Conservation (phyloP, 75 land plant species). For the Larix kaempferi region DNA sequence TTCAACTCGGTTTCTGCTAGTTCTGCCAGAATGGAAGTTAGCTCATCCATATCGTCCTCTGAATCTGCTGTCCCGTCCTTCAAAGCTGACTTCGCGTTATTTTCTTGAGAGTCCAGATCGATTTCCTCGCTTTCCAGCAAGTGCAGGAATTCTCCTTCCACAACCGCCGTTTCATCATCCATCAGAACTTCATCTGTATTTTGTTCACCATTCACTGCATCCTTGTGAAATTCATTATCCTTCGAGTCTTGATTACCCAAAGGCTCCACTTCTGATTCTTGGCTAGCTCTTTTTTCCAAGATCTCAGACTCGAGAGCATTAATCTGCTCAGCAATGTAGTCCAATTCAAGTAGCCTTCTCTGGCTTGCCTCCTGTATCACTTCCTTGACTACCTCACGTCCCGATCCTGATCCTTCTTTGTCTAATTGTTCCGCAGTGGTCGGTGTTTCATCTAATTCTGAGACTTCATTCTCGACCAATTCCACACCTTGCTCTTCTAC, state of each 20-base stretch:
- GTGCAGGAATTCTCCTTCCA: constrained; percentile 84
- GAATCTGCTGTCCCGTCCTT: background rate
- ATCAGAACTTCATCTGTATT: background rate
- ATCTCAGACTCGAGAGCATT: constrained; percentile 62
- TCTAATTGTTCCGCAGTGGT: background rate
- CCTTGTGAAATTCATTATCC: background rate
- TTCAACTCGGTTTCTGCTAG: constrained; percentile 51
- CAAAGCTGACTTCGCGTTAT: background rate
- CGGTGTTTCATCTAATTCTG: background rate
- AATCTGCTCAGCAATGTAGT: constrained; percentile 52
- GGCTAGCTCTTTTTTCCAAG: background rate
- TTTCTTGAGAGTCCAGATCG: constrained; percentile 9
- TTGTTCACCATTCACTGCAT: background rate
- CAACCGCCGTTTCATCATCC: constrained; percentile 50
- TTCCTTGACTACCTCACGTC: constrained; percentile 54
- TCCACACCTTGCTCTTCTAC: constrained; percentile 14
- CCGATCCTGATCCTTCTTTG: constrained; percentile 17
- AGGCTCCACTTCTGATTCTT: background rate
- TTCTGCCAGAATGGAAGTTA: constrained; percentile 28
- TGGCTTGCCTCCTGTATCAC: constrained; percentile 41
- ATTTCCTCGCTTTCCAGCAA: constrained; percentile 37
- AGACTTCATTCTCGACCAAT: constrained; percentile 3
- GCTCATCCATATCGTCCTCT: constrained; percentile 40
- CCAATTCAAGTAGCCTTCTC: constrained; percentile 47
- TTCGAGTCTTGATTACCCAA: background rate